Evolutionary conservation across 148 eudicot species (phyloP), one percentile per base, ranked within the genome.

Genomic region (Nepenthes mirabilis): DNA sequence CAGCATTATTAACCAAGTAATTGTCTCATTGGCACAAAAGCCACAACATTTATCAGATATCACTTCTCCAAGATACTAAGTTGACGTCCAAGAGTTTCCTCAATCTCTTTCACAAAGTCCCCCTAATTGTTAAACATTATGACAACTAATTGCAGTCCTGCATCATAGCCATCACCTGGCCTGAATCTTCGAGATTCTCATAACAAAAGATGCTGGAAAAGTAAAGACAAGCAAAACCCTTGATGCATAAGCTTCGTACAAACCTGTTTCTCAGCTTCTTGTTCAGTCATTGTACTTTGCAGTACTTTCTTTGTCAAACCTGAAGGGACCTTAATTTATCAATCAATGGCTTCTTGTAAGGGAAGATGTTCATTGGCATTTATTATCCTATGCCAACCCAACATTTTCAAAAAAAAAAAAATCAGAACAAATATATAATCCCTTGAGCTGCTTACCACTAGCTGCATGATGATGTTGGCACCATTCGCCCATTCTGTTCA

Each of bases 201-300:
- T 5, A 5, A 49, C 11, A 49, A 10, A n/a, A 49, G 10, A 10
- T 49, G 0, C 52, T 10, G 52, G 12, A n/a, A 49, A n/a, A 10
- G 2, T 5, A n/a, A 10, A 49, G n/a, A 49, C 14, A 49, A 49
- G 23, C 23, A 23, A 23, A 23, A 23, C 23, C 23, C 23, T 23
- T 23, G 23, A 23, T 23, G 23, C 23, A 23, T 49, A 11, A 49
- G 11, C 2, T 10, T 49, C 52, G 0, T 49, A 14, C 78, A 56
- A 13, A 91, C 98, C 90, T 78, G 85, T 58, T 78, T 70, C 70
- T 91, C 96, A 77, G 98, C 96, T 79, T 91, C 96, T 56, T 58
- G 64, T 73, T 83, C 96, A 62, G 70, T 71, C 36, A 83, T 65
- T 34, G 70, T 77, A 72, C 98, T 91, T 56, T 67, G 70, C 61